A percentile compares a stretch with the other conserved stretches of the same genome.
These are phyloP conservation scores for Cyberlindnera saturnus DNA, from an alignment of 805 yeast species.

Conservation along the genomic window DNA sequence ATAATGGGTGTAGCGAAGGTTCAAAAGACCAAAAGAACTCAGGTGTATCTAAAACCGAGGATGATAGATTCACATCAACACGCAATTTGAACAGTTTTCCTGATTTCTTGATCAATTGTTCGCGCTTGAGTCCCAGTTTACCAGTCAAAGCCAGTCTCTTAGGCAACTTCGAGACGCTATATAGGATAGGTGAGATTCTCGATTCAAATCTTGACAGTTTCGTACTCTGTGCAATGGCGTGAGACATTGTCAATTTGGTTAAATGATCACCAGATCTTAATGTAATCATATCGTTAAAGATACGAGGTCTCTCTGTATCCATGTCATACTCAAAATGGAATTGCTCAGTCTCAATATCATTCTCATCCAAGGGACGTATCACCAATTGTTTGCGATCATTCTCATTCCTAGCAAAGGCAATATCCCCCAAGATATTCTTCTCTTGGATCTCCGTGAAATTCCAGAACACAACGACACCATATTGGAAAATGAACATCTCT, in stretches of 20 bases:
- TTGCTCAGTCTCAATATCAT: slow-evolving; percentile 88
- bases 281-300: slow-evolving; percentile 92
- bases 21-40: slow-evolving; percentile 95
- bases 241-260: slow-evolving; percentile 87
- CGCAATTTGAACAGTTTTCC: slow-evolving; percentile 86
- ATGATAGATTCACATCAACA: slow-evolving; percentile 88
- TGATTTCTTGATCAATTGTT: slow-evolving; percentile 79
- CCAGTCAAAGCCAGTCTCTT: slow-evolving; percentile 89
- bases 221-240: slow-evolving; percentile 95
- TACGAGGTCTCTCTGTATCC: slow-evolving; percentile 59
- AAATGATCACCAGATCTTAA: slow-evolving; percentile 86
- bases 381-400: slow-evolving; percentile 45
- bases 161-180: slow-evolving; percentile 84
- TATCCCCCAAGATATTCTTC: slow-evolving; percentile 86
- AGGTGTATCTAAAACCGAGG: slow-evolving; percentile 90
- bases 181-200: slow-evolving; percentile 76
- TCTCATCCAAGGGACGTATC: slow-evolving; percentile 72
- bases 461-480: slow-evolving; percentile 98
- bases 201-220: slow-evolving; percentile 88
- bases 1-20: slow-evolving; percentile 91
- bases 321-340: slow-evolving; percentile 45
- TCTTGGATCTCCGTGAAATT: slow-evolving; percentile 90
- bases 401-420: slow-evolving; percentile 47
- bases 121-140: slow-evolving; percentile 73
- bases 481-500: slow-evolving; percentile 82